Percentiles rank a stretch among this genome's conserved stretches.
These are phyloP conservation scores for Cryptococcus sp. DNA, from an alignment of 1,284 basidiomycete species.

Conservation along the genomic window DNA sequence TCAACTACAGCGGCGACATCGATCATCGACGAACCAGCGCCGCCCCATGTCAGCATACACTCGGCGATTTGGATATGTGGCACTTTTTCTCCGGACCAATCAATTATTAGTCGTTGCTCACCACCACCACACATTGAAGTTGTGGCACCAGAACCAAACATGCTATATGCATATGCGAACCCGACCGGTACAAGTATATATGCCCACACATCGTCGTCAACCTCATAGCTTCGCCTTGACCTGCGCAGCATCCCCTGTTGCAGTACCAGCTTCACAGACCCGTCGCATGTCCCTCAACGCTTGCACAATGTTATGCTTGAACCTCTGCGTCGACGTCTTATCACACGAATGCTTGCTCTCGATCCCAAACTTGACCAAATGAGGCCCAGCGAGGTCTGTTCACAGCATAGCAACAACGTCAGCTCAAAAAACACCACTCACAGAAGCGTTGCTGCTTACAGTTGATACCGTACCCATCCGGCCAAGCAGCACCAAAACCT, in stretches of 20 bases:
- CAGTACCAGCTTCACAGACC: constrained; percentile 57
- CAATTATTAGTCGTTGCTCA: too few relatives aligned
- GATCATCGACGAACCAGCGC: too few relatives aligned
- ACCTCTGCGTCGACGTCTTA: constrained; percentile 69
- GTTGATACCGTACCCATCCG: constrained; percentile 88
- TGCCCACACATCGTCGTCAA: too few relatives aligned
- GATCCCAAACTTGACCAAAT: constrained; percentile 89
- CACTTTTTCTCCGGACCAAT: too few relatives aligned
- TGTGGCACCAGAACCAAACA: too few relatives aligned
- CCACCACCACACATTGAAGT: too few relatives aligned
- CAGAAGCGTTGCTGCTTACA: constrained; percentile 61
- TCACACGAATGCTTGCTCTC: constrained; percentile 80
- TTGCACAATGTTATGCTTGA: constrained; percentile 68
- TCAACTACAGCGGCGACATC: too few relatives aligned
- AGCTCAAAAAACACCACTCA: not conserved
- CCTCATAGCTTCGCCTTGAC: constrained; percentile 35
- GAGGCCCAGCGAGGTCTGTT: constrained; percentile 77
- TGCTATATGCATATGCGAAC: too few relatives aligned
- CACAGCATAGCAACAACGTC: constrained; percentile 3
- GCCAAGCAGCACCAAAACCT: constrained; percentile 78
- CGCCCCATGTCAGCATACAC: too few relatives aligned
- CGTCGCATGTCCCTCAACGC: constrained; percentile 72
- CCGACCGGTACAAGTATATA: not conserved
- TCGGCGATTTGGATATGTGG: too few relatives aligned
- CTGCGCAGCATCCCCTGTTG: constrained; percentile 4